A percentile compares a stretch with the other conserved stretches of the same genome.
Evolutionary conservation across 495 filamentous ascomycete genomes (phyloP).

Genomic region (Friedmanniomyces endolithicus): DNA sequence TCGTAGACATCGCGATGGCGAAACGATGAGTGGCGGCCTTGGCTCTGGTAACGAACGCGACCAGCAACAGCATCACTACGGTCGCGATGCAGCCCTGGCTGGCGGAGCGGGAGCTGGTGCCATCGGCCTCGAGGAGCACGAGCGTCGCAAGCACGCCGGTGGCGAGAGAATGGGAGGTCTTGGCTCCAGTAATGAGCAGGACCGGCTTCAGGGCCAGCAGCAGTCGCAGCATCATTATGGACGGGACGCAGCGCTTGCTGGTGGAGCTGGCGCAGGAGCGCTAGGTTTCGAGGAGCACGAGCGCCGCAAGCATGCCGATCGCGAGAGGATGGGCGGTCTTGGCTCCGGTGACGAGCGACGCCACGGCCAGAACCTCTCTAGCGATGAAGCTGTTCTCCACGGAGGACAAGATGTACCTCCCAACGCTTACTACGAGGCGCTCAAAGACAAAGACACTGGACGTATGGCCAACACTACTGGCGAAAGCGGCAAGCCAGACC

Average conservation of each 20-base stretch:
- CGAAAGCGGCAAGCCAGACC: neutral
- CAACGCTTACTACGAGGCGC: too few relatives aligned
- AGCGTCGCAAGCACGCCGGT: neutral
- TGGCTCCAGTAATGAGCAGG: too few relatives aligned
- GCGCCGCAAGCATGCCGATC: neutral
- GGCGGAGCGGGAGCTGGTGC: slow-evolving; percentile 7
- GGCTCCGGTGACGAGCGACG: too few relatives aligned
- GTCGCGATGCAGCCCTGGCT: slow-evolving; percentile 16
- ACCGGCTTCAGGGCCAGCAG: too few relatives aligned
- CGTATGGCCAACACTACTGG: neutral
- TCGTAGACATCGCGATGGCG: neutral
- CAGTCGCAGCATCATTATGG: slow-evolving; percentile 27
- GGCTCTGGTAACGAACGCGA: too few relatives aligned
- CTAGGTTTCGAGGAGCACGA: neutral
- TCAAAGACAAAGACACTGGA: too few relatives aligned
- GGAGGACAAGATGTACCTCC: too few relatives aligned
- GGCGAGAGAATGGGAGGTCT: too few relatives aligned
- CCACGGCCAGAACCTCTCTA: too few relatives aligned
- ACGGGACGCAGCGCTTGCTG: slow-evolving; percentile 16
- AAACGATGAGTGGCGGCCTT: too few relatives aligned
- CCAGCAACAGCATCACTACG: slow-evolving; percentile 23
- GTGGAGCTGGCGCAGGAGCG: slow-evolving; percentile 6
- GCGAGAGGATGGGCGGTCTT: too few relatives aligned
- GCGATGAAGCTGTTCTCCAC: too few relatives aligned
- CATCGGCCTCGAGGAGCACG: neutral